Percentiles rank a stretch among this genome's conserved stretches.
phyloP scores from a whole-genome alignment of 768 basidiomycete species.

The Fibroporia radiculosa region DNA sequence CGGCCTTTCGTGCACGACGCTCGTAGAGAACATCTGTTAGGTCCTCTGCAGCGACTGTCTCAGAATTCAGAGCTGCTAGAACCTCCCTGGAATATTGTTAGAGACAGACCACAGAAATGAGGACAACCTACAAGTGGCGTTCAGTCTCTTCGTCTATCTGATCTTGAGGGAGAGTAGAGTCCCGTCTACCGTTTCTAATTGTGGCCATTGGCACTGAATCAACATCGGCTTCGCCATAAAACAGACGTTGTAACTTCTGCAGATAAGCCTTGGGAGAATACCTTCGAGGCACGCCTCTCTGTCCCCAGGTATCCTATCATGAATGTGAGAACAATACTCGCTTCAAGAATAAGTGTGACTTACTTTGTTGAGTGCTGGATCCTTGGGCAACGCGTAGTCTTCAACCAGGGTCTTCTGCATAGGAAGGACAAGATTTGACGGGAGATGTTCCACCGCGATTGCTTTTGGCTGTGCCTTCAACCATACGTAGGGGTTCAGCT shows the following conservation, averaged over 20 bases:
- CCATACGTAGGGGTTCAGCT: constrained; percentile 85
- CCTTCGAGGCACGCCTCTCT: constrained; percentile 32
- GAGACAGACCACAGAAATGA: background rate
- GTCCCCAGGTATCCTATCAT: constrained; percentile 9
- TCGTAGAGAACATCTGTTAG: constrained; percentile 59
- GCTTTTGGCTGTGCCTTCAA: constrained; percentile 65
- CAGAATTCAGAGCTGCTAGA: constrained; percentile 55
- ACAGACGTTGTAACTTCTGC: constrained; percentile 54
- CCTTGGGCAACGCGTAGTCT: constrained; percentile 27
- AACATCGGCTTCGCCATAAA: constrained; percentile 43
- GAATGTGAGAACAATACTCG: background rate
- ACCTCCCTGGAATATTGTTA: constrained; percentile 43
- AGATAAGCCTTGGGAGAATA: constrained; percentile 47
- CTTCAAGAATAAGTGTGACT: background rate
- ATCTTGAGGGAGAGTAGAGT: constrained; percentile 23
- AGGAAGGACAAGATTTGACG: constrained; percentile 68
- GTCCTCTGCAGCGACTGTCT: constrained; percentile 41
- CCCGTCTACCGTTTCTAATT: constrained; percentile 32
- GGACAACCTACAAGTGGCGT: constrained; percentile 54
- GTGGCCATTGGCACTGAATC: constrained; percentile 56
- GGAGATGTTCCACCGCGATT: constrained; percentile 61
- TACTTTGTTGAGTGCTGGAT: background rate
- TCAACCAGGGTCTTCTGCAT: constrained; percentile 72
- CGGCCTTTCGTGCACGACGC: constrained; percentile 66
- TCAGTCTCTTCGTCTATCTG: constrained; percentile 56